Percentiles rank a stretch among this genome's conserved stretches.
Evolutionary conservation across 352 stramenopile species (phyloP).

Genomic region (Pythium rhizo-oryzae): DNA sequence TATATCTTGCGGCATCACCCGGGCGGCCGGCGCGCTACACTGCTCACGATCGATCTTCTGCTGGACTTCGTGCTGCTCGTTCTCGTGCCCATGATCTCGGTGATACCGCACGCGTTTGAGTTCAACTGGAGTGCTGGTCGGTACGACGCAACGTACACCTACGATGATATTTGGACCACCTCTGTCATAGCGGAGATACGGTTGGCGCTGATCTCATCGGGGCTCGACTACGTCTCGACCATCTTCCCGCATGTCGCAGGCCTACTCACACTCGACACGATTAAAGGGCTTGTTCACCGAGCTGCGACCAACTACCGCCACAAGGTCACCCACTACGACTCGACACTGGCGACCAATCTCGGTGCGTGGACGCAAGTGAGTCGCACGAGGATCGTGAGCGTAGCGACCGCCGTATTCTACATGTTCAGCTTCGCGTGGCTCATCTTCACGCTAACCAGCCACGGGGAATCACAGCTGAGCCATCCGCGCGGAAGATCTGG

Average conservation of each 20-base stretch:
- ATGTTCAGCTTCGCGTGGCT: background rate
- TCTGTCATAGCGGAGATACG: background rate
- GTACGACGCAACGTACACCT: background rate
- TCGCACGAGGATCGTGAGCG: background rate
- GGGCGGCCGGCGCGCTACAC: background rate
- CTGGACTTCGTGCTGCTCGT: conserved; percentile 12
- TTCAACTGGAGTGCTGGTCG: background rate
- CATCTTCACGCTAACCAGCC: background rate
- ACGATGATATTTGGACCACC: conserved; percentile 13
- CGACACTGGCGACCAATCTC: background rate
- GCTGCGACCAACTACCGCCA: background rate
- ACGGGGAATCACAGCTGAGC: background rate
- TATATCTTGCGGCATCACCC: background rate
- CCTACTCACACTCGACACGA: background rate
- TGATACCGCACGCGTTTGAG: background rate
- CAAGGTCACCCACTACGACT: background rate
- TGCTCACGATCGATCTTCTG: conserved; percentile 4
- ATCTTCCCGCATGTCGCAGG: background rate
- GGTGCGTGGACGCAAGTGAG: background rate
- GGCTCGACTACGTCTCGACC: conserved; percentile 10
- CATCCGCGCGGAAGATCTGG: background rate
- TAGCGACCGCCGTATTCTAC: background rate
- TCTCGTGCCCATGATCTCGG: background rate
- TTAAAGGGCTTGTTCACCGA: background rate
- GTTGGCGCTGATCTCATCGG: conserved; percentile 1